Conservation (phyloP, 192 early-diverging fungal genomes). For the Paraglomus brasilianum region DNA sequence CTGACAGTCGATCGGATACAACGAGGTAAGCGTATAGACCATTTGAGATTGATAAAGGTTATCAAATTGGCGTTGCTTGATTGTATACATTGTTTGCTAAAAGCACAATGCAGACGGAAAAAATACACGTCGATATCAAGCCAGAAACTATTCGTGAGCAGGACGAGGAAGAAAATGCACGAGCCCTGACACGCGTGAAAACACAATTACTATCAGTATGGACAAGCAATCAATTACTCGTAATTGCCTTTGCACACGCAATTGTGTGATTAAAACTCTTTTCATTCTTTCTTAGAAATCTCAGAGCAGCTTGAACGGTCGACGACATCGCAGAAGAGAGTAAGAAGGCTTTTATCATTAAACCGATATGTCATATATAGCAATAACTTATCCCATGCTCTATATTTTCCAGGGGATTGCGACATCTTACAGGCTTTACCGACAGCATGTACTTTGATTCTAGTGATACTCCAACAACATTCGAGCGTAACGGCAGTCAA, state of each 20-base stretch:
- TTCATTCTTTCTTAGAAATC: too few species aligned
- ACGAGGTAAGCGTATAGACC: slow-evolving; percentile 32
- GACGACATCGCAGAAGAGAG: too few species aligned
- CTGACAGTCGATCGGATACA: slow-evolving; percentile 42
- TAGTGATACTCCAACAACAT: background rate
- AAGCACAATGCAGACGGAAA: slow-evolving; percentile 29
- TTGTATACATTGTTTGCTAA: background rate
- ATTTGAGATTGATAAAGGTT: slow-evolving; percentile 1
- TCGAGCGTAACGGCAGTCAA: background rate
- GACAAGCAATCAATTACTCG: background rate
- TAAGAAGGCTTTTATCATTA: too few species aligned
- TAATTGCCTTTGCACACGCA: too few species aligned
- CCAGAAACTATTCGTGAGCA: slow-evolving; percentile 33
- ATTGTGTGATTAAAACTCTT: background rate
- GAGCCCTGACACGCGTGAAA: slow-evolving; percentile 38
- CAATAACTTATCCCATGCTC: too few species aligned
- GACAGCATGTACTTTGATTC: too few species aligned
- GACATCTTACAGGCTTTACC: too few species aligned
- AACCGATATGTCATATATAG: too few species aligned
- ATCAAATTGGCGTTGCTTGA: background rate
- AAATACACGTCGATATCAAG: slow-evolving; percentile 46
- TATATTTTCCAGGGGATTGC: too few species aligned
- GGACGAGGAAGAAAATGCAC: slow-evolving; percentile 30
- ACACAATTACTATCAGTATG: slow-evolving; percentile 39
- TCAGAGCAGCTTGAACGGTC: too few species aligned